Evolutionary conservation across 1,139 yeast genomes (phyloP), one percentile per base, ranked within the genome.

Genomic region (Protomyces inundatus): DNA sequence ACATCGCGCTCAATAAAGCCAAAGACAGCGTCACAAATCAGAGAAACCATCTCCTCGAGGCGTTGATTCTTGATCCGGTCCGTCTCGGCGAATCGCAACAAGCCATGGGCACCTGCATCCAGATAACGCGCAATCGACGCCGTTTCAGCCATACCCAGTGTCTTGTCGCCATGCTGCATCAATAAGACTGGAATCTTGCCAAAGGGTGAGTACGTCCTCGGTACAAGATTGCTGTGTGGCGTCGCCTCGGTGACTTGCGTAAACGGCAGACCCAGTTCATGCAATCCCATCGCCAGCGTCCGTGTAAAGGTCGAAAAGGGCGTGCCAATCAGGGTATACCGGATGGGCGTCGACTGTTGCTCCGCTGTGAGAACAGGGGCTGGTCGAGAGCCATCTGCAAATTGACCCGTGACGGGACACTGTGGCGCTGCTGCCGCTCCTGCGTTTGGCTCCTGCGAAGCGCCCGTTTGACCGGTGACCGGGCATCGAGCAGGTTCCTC

Each of bases 371-470:
- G 36, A 12, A 37, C 48, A 10, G 40, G 56, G 14, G 54, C 62
- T 3, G 62, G 62, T n/a, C 62, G 39, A 5, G 55, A 46, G 7
- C 62, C 62, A 33, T 58, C 62, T 33, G 62, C 62, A 16, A 58
- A 58, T 42, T 58, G 62, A 32, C 62, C 62, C n/a, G 62, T 58
- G 14, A 58, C 62, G 10, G 62, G 62, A 42, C 62, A 58, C 12
- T 51, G 62, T 4, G 61, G 54, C 14, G 50, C 32, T 7, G 55
- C 16, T 10, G 48, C 55, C 37, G 35, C 39, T 33, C 48, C 61
- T 7, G 23, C 14, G 6, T 9, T 46, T 6, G 61, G 50, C 9
- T 45, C 42, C n/a, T 45, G 23, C 16, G 39, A 10, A 4, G 34
- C 60, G 14, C 53, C 61, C n/a, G 50, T 37, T 4, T 53, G 54